A percentile compares a stretch with the other conserved stretches of the same genome.
Evolutionary conservation across 1,284 basidiomycete species (phyloP).

Genomic region (Tylopilus sp.): DNA sequence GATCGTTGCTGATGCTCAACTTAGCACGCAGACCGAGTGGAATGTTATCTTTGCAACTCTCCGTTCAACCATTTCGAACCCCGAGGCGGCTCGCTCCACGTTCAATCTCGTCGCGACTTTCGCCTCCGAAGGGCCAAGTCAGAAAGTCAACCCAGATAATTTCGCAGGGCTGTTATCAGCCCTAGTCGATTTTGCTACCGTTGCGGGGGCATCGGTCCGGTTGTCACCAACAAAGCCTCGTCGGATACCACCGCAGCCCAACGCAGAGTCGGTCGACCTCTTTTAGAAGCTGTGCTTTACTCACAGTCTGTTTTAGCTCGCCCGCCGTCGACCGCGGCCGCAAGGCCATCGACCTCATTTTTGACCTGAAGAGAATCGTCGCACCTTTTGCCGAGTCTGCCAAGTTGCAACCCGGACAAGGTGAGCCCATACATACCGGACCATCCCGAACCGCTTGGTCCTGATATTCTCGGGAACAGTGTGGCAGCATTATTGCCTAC

Average conservation of each 20-base stretch:
- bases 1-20: constrained; percentile 9
- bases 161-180: constrained; percentile 76
- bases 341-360: constrained; percentile 77
- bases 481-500: constrained; percentile 80
- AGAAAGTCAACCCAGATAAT: constrained; percentile 72
- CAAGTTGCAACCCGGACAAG: constrained; percentile 43
- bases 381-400: constrained; percentile 50
- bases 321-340: constrained; percentile 75
- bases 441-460: neutral
- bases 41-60: constrained; percentile 88
- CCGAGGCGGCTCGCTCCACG: constrained; percentile 82
- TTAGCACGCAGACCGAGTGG: constrained; percentile 91
- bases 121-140: constrained; percentile 52
- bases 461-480: constrained; percentile 41
- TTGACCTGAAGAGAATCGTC: constrained; percentile 64
- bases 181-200: constrained; percentile 82
- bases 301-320: constrained; percentile 46
- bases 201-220: constrained; percentile 60
- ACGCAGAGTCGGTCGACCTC: constrained; percentile 45
- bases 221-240: constrained; percentile 49
- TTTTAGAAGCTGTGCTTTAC: neutral
- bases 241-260: constrained; percentile 47
- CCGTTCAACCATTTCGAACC: constrained; percentile 77
- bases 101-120: constrained; percentile 72
- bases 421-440: constrained; percentile 35